Evolutionary conservation across 306 rosid species (phyloP).

Genomic region (Casuarina equisetifolia): DNA sequence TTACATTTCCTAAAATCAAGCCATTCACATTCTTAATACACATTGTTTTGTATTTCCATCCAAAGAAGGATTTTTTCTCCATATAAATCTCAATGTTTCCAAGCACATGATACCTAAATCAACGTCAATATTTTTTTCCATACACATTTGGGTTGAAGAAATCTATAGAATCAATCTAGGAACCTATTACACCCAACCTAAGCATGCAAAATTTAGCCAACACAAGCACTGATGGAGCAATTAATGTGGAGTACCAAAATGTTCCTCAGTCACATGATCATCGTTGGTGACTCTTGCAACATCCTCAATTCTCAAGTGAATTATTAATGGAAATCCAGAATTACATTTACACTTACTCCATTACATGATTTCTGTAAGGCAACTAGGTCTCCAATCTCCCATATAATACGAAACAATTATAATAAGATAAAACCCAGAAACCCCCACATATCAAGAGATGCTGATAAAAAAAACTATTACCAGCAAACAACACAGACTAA

Average conservation of each 20-base stretch:
- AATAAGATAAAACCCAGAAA: background rate
- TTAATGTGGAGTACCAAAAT: background rate
- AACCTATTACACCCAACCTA: background rate
- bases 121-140: background rate
- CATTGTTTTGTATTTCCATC: background rate
- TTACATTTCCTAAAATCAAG: too few species aligned
- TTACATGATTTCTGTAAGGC: background rate
- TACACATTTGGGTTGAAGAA: background rate
- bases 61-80: background rate
- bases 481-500: background rate
- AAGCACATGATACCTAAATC: background rate
- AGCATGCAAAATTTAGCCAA: background rate
- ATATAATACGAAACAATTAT: background rate
- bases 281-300: background rate
- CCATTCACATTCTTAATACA: background rate
- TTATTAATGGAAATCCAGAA: background rate
- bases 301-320: background rate
- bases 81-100: background rate
- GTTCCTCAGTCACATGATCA: background rate
- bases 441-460: background rate
- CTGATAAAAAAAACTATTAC: background rate
- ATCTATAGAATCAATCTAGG: background rate
- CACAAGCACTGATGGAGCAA: background rate
- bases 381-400: background rate
- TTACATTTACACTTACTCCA: background rate